Percentiles rank a stretch among this genome's conserved stretches.
These are phyloP conservation scores for Fusarium hostae DNA, from an alignment of 2,329 filamentous ascomycete species.

Conservation along the genomic window DNA sequence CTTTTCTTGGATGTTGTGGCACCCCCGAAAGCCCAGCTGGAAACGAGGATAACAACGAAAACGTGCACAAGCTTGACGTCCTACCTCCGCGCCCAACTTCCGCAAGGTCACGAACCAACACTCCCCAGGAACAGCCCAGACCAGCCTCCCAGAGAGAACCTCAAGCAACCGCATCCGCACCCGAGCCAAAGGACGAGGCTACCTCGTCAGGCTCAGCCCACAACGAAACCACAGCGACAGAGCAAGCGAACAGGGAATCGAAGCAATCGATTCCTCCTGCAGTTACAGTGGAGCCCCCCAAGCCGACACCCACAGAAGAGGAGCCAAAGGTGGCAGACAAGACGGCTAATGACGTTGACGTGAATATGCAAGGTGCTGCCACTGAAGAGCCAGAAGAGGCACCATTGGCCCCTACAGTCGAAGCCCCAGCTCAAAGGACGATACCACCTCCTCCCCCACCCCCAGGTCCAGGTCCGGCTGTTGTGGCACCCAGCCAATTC, in stretches of 20 bases:
- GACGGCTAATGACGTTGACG: conserved; percentile 66
- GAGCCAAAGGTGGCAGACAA: conserved; percentile 48
- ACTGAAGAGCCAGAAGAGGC: conserved; percentile 62
- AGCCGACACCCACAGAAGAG: conserved; percentile 38
- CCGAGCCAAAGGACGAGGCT: conserved; percentile 57
- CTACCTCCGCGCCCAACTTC: conserved; percentile 65
- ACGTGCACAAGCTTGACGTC: conserved; percentile 69
- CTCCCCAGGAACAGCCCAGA: conserved; percentile 61
- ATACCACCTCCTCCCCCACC: conserved; percentile 62
- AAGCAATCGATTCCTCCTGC: conserved; percentile 56
- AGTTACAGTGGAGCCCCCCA: conserved; percentile 58
- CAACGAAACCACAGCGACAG: conserved; percentile 57
- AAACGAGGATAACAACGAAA: conserved; percentile 63
- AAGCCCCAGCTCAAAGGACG: conserved; percentile 47
- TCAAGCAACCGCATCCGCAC: conserved; percentile 49
- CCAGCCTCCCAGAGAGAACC: conserved; percentile 62
- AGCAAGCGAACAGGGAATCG: conserved; percentile 58
- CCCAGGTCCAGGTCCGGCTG: conserved; percentile 57
- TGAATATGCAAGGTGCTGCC: conserved; percentile 74
- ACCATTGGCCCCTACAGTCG: conserved; percentile 50
- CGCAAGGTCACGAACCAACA: conserved; percentile 64
- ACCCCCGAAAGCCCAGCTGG: conserved; percentile 69
- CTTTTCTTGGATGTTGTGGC: conserved; percentile 74
- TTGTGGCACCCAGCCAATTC: conserved; percentile 53
- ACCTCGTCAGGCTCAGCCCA: conserved; percentile 59